These are phyloP conservation scores for Lasiodiplodia theobromae DNA, from an alignment of 2,329 filamentous ascomycete genomes.

Conservation along the genomic window DNA sequence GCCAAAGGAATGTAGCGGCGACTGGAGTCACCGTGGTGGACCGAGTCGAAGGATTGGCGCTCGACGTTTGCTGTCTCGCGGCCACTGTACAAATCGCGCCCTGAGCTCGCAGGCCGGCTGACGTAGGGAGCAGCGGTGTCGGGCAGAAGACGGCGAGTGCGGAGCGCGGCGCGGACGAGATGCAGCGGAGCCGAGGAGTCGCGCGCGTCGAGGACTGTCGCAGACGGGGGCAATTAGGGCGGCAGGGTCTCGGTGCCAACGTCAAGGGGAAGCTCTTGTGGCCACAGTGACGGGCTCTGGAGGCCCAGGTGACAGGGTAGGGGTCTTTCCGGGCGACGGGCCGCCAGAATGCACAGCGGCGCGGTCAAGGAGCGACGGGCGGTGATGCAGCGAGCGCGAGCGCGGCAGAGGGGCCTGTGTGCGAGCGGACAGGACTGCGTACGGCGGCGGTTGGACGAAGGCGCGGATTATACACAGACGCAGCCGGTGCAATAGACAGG, in stretches of 20 bases:
- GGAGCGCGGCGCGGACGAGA: not conserved
- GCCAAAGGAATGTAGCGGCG: slow-evolving; percentile 51
- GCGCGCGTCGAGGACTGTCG: slow-evolving; percentile 2
- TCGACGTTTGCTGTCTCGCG: slow-evolving; percentile 26
- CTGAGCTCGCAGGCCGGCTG: slow-evolving; percentile 41
- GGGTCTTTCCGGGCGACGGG: not conserved
- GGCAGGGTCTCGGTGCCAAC: slow-evolving; percentile 19
- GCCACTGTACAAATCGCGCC: slow-evolving; percentile 35
- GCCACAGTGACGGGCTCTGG: slow-evolving; percentile 9
- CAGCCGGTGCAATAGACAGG: slow-evolving; percentile 26
- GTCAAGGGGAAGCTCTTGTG: slow-evolving; percentile 25
- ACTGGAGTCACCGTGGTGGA: slow-evolving; percentile 39
- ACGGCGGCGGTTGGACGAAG: slow-evolving; percentile 9
- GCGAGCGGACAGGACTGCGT: slow-evolving; percentile 7
- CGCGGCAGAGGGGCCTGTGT: slow-evolving; percentile 3
- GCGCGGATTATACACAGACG: slow-evolving; percentile 27
- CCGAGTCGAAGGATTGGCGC: slow-evolving; percentile 27
- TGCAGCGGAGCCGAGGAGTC: not conserved
- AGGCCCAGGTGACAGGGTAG: not conserved
- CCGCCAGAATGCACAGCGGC: slow-evolving; percentile 12
- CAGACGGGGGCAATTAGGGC: slow-evolving; percentile 20
- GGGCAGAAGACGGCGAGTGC: slow-evolving; percentile 10
- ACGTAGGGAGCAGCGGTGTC: slow-evolving; percentile 32
- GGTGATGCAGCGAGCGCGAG: slow-evolving; percentile 12
- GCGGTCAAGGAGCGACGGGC: slow-evolving; percentile 27